These are phyloP conservation scores for Camellia oleifera DNA, from an alignment of 179 eudicot species.

Conservation along the genomic window DNA sequence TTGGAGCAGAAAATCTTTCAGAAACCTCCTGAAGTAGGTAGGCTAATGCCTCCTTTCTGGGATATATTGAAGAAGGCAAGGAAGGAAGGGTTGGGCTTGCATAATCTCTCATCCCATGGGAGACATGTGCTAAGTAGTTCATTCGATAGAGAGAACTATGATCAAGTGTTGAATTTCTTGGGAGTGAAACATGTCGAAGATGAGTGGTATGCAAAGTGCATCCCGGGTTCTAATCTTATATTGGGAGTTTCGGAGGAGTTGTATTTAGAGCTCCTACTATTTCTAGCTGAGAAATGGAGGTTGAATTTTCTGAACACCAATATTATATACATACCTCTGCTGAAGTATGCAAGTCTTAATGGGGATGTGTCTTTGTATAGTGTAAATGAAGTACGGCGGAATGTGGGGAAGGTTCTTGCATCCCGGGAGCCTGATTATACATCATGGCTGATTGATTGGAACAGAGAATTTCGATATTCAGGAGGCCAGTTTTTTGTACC, in stretches of 20 bases:
- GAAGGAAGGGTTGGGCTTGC: slow-evolving; percentile 36
- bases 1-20: slow-evolving; percentile 44
- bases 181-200: slow-evolving; percentile 36
- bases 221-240: slow-evolving; percentile 58
- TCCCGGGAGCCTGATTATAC: slow-evolving; percentile 15
- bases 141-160: slow-evolving; percentile 45
- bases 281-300: slow-evolving; percentile 51
- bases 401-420: slow-evolving; percentile 22
- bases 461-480: slow-evolving; percentile 37
- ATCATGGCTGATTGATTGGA: slow-evolving; percentile 73
- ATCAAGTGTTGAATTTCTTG: slow-evolving; percentile 45
- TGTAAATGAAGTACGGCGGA: slow-evolving; percentile 19
- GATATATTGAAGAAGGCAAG: slow-evolving; percentile 43
- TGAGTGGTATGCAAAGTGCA: slow-evolving; percentile 68
- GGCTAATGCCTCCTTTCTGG: slow-evolving; percentile 57
- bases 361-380: slow-evolving; percentile 35
- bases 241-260: slow-evolving; percentile 39
- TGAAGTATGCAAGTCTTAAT: slow-evolving; percentile 45
- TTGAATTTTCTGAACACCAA: slow-evolving; percentile 29
- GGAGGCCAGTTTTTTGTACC: slow-evolving; percentile 39
- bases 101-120: slow-evolving; percentile 63
- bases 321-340: slow-evolving; percentile 40
- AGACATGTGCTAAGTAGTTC: slow-evolving; percentile 46
- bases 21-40: slow-evolving; percentile 57
- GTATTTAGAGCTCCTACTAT: slow-evolving; percentile 50